Base-by-base conservation (phyloP, 306 rosid species). In the Acacia confusa region DNA sequence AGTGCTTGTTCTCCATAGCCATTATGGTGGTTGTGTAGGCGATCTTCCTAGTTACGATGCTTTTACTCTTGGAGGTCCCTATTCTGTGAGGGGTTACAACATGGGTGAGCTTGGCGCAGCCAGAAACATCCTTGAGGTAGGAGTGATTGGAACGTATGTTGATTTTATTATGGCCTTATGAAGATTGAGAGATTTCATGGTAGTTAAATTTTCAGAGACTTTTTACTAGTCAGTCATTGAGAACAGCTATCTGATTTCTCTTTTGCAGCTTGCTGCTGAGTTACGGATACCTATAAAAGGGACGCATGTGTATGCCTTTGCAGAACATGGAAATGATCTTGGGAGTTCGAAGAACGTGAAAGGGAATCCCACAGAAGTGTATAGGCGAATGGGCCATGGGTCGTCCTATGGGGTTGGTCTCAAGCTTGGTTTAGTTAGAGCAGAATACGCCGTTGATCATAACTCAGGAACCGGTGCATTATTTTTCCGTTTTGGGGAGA, bases 21-120 rank as follows among this genome's bases (percentile, higher is more conserved):
- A 91, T 84, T 93, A 92, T 82, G 98, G 99, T 84, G 99, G 98
- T 79, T 95, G 99, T 86, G 93, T 93, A 3, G 99, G 99, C 41
- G 98, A 95, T 85, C 99, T 95, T 85, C 98, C 99, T 60, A 93
- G 98, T 73, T 95, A 95, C 44, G 99, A 95, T 79, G 97, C 99
- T 79, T 95, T 95, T 89, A 89, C 96, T 68, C 97, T 95, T 4
- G 99, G 99, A 2, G 99, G 99, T 5, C 99, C 99, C 75, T 95
- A 95, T 81, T 95, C 99, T 38, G 99, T 95, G 32, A 91, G 99
- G 85, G 99, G 99, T 74, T 95, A 95, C 85, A 91, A 87, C 86
- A 93, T 95, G 99, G 99, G 99, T 48, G 98, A 95, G 89, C 83
- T 95, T 57, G 99, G 98, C 1, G 97, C 98, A 4, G 93, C 98